Evolutionary conservation across 208 protist species (phyloP).

Genomic region (Wallacemonas collosoma): DNA sequence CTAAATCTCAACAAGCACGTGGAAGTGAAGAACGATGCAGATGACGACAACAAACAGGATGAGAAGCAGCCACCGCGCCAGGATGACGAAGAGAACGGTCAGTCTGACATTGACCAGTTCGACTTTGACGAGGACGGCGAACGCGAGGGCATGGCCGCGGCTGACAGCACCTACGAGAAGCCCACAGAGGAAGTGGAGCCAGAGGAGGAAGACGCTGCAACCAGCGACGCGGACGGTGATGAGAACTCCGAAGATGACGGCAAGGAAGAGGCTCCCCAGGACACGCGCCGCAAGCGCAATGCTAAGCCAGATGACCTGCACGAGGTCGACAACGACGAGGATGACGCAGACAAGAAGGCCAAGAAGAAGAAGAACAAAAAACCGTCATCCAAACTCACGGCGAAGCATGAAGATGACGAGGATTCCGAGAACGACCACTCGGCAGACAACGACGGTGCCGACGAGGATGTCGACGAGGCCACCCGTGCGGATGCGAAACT

Average conservation of each 20-base stretch:
- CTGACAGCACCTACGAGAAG: slow-evolving; percentile 41
- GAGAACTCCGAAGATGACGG: slow-evolving; percentile 23
- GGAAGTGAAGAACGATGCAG: slow-evolving; percentile 58
- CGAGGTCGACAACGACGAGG: slow-evolving; percentile 48
- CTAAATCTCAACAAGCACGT: slow-evolving; percentile 80
- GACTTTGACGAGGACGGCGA: slow-evolving; percentile 75
- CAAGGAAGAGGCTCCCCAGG: slow-evolving; percentile 34
- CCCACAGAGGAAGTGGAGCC: slow-evolving; percentile 50
- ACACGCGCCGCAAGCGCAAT: slow-evolving; percentile 37
- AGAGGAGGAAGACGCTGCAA: slow-evolving; percentile 20
- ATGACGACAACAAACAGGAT: slow-evolving; percentile 43
- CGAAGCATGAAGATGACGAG: slow-evolving; percentile 41
- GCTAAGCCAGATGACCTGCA: slow-evolving; percentile 40
- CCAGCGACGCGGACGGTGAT: slow-evolving; percentile 25
- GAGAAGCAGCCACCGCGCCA: slow-evolving; percentile 31
- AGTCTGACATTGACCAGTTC: slow-evolving; percentile 51
- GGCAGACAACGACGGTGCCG: slow-evolving; percentile 23
- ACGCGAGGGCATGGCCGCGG: slow-evolving; percentile 62
- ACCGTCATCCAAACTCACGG: slow-evolving; percentile 24
- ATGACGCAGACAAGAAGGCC: slow-evolving; percentile 24
- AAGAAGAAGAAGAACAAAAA: slow-evolving; percentile 50
- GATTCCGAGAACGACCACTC: slow-evolving; percentile 16
- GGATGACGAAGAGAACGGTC: slow-evolving; percentile 38
- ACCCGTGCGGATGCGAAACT: slow-evolving; percentile 47
- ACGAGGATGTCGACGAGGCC: slow-evolving; percentile 21